Evolutionary conservation across 2,329 filamentous ascomycete genomes (phyloP), one percentile per base, ranked within the genome.

Genomic region (Botrytis sinoallii): DNA sequence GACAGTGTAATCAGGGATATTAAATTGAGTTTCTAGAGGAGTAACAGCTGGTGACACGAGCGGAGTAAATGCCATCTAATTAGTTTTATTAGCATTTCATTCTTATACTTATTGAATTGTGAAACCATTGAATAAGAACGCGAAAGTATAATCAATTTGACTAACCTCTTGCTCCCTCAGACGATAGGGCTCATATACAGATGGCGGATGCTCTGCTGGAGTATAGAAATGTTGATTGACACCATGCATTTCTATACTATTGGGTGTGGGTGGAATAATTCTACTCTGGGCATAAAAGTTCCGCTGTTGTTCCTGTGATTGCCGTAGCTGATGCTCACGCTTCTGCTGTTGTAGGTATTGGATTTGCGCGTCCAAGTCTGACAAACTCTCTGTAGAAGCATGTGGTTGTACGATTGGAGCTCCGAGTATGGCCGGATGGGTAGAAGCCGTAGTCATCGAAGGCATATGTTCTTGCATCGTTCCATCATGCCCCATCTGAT

Each of bases 1-100:
- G 5, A 93, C 86, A 64, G 87, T 85, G 65, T 81, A 82, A 72
- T 89, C 86, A 20, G 85, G 84, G 59, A 84, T 81, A 77, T 81
- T 81, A 80, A 93, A 94, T 76, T 91, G 89, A 60, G 88, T 86
- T 79, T 95, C 93, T 69, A 94, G 86, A 35, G 93, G 93, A 2
- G 93, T 95, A 61, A 95, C 92, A 7, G 92, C 93, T n/a, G 93
- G 93, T 29, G 93, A 95, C 18, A 93, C 92, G 44, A 95, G 86
- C 0, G 93, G 93, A 3, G 93, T 95, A 80, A 95, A 95, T 16
- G 90, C 86, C 88, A 93, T 90, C 89, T 92, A 16, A 38, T 60
- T 9, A n/a, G 44, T 68, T 35, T 35, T n/a, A 66, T 68, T 68
- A 72, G 48, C 10, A 59, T 52, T 18, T 40, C 5, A 72, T 55